A percentile compares a stretch with the other conserved stretches of the same genome.
phyloP scores from a whole-genome alignment of 139 green algal genomes.

The Micromonas commoda region DNA sequence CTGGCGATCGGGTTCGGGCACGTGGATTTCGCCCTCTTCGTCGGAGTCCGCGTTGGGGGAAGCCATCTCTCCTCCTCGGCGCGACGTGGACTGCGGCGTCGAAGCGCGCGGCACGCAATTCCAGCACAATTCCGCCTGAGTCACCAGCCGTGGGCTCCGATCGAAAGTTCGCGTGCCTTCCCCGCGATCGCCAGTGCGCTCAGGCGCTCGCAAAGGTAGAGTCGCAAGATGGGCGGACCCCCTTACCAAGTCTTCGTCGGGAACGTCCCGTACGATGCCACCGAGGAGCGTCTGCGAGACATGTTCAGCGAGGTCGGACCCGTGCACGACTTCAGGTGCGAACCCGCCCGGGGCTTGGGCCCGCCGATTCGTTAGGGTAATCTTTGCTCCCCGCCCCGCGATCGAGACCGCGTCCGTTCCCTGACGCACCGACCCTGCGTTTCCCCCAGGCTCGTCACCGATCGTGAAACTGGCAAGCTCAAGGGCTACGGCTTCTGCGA shows the following conservation, averaged over 20 bases:
- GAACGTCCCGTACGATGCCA: slow-evolving; percentile 77
- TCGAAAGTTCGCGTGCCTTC: not conserved
- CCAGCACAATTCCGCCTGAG: too few species aligned
- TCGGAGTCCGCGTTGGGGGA: not conserved
- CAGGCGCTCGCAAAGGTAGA: not conserved
- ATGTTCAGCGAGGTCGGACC: slow-evolving; percentile 62
- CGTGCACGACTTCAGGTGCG: slow-evolving; percentile 68
- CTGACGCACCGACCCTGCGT: too few species aligned
- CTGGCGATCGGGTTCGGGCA: too few species aligned
- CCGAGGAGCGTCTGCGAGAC: slow-evolving; percentile 61
- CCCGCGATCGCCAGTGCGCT: not conserved
- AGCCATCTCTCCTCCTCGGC: slow-evolving; percentile 8
- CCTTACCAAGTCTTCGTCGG: slow-evolving; percentile 45
- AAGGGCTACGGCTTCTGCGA: slow-evolving; percentile 95
- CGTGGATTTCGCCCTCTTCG: slow-evolving; percentile 9
- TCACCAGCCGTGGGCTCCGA: too few species aligned
- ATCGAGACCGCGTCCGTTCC: too few species aligned
- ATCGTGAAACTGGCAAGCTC: slow-evolving; percentile 83
- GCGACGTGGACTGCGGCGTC: too few species aligned
- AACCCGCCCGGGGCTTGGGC: too few species aligned
- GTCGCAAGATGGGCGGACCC: not conserved
- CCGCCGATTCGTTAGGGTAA: too few species aligned
- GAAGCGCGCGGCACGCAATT: too few species aligned
- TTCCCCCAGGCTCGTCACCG: slow-evolving; percentile 69
- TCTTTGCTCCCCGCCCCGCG: too few species aligned